Conservation (phyloP, 148 eudicot genomes). For the Camellia granthamiana region DNA sequence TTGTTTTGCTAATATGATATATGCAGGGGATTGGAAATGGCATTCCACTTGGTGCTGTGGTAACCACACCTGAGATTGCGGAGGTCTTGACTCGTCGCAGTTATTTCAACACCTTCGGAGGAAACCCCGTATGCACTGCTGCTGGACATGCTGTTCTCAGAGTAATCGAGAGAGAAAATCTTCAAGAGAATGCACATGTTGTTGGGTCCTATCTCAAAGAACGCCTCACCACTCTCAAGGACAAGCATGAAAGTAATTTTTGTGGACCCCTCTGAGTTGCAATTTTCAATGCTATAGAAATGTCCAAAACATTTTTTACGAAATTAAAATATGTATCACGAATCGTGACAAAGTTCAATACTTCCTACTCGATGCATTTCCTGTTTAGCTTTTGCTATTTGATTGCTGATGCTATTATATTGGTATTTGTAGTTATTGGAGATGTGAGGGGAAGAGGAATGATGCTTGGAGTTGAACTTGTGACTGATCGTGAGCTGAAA, state of each 20-base stretch:
- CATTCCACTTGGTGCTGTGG: slow-evolving; percentile 94
- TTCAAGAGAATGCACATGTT: slow-evolving; percentile 78
- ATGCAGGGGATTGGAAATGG: slow-evolving; percentile 96
- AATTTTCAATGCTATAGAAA: neutral
- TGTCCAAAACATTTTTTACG: neutral
- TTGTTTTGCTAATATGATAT: slow-evolving; percentile 4
- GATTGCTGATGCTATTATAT: slow-evolving; percentile 9
- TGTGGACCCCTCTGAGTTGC: neutral
- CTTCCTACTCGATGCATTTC: neutral
- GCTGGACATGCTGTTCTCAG: slow-evolving; percentile 87
- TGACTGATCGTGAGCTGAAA: slow-evolving; percentile 72
- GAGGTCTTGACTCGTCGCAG: slow-evolving; percentile 70
- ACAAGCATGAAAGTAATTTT: slow-evolving; percentile 71
- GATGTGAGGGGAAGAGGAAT: slow-evolving; percentile 97
- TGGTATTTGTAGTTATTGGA: slow-evolving; percentile 68
- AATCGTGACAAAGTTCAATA: neutral
- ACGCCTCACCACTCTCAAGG: slow-evolving; percentile 63
- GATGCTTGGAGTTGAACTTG: slow-evolving; percentile 91
- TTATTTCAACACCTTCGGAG: slow-evolving; percentile 97
- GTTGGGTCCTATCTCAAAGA: slow-evolving; percentile 83
- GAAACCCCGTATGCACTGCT: slow-evolving; percentile 94
- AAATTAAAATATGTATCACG: neutral
- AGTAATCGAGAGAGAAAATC: slow-evolving; percentile 87
- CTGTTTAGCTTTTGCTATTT: neutral
- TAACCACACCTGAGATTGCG: slow-evolving; percentile 95